A percentile compares a stretch with the other conserved stretches of the same genome.
phyloP scores from a whole-genome alignment of 495 filamentous ascomycete genomes.

The Penicillium maclennaniae region DNA sequence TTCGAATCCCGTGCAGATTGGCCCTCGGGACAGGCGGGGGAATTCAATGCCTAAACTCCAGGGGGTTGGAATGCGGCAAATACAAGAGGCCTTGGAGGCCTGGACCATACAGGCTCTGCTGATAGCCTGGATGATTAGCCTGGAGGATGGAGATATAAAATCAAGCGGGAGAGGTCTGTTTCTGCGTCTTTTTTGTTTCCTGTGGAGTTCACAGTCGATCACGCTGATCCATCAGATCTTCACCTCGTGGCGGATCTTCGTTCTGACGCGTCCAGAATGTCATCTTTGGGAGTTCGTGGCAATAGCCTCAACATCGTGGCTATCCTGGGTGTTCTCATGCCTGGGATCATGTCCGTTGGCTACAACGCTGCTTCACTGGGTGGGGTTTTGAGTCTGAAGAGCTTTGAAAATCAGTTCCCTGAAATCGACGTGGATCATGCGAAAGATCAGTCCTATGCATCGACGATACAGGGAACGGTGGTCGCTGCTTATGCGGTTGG shows the following conservation, averaged over 20 bases:
- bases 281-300: slow-evolving; percentile 27
- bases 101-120: neutral
- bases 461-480: slow-evolving; percentile 31
- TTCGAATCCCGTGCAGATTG: neutral
- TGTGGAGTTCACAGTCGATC: slow-evolving; percentile 14
- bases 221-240: slow-evolving; percentile 12
- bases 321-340: slow-evolving; percentile 27
- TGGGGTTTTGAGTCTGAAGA: slow-evolving; percentile 17
- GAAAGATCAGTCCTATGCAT: slow-evolving; percentile 8
- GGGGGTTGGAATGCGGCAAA: slow-evolving; percentile 10
- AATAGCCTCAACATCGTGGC: slow-evolving; percentile 23
- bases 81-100: neutral
- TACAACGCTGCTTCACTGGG: slow-evolving; percentile 24
- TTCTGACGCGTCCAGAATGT: slow-evolving; percentile 8
- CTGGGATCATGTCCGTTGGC: slow-evolving; percentile 20
- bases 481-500: slow-evolving; percentile 59
- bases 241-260: slow-evolving; percentile 10
- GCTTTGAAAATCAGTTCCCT: slow-evolving; percentile 21
- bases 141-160: neutral
- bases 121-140: neutral
- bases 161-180: neutral
- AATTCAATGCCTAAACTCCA: slow-evolving; percentile 6
- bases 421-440: slow-evolving; percentile 18
- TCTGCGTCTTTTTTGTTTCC: neutral
- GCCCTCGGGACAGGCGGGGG: neutral